These are phyloP conservation scores for Colletotrichum echinochloae DNA, from an alignment of 2,329 filamentous ascomycete genomes.

Conservation along the genomic window DNA sequence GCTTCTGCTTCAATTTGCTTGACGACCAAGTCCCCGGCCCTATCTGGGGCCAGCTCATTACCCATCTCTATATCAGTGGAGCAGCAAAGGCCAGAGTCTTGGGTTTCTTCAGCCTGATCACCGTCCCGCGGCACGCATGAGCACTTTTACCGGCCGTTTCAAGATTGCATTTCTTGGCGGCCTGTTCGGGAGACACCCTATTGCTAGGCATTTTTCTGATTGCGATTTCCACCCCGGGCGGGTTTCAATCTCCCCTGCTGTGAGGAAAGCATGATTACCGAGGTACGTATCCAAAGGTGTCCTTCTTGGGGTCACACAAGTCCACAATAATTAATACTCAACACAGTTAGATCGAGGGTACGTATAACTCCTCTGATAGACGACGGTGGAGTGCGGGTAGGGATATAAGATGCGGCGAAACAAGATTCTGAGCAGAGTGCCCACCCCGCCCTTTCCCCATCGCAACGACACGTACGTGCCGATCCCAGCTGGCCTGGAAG, in stretches of 20 bases:
- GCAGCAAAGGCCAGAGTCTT: background rate
- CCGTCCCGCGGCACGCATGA: background rate
- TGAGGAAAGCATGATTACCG: conserved; percentile 13
- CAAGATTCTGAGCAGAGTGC: background rate
- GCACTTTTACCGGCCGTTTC: background rate
- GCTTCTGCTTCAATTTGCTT: conserved; percentile 6
- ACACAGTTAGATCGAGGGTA: too few species aligned
- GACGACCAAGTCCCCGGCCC: background rate
- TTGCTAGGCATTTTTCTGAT: background rate
- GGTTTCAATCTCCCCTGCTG: conserved; percentile 25
- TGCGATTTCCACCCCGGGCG: conserved; percentile 7
- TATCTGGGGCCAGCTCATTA: conserved; percentile 5
- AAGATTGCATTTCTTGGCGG: conserved; percentile 18
- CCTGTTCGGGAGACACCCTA: background rate
- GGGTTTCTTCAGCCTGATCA: background rate
- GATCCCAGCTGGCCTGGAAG: conserved; percentile 7
- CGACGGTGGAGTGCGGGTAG: conserved; percentile 12
- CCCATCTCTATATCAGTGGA: conserved; percentile 19
- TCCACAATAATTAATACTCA: too few species aligned
- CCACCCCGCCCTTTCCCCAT: background rate
- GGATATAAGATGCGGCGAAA: conserved; percentile 9
- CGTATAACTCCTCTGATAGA: conserved; percentile 22
- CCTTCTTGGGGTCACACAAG: too few species aligned
- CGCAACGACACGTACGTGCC: conserved; percentile 4
- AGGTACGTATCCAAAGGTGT: too few species aligned